Base-by-base conservation (phyloP, 108 stramenopile genomes). In the Cyclotella atomus region DNA sequence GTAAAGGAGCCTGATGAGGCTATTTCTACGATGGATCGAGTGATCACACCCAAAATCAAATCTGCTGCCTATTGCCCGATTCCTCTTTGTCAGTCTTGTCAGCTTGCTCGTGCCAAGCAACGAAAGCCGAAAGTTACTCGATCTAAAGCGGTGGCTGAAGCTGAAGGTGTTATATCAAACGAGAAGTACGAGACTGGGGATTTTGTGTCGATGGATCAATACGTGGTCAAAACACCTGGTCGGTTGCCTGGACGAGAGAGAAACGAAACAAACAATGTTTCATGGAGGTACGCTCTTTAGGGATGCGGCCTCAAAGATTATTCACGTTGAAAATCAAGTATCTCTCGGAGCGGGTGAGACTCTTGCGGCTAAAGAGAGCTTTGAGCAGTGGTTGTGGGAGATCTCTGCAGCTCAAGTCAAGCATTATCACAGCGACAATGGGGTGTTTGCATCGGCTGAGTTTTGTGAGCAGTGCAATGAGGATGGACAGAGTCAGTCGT, bases 271-370 rank as follows among this genome's bases (percentile, higher is more conserved):
- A 0, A 14, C 65, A 4, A 66, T 34, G 43, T 65, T 12, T 12
- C 63, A 17, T 61, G 77, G 84, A 2, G 87, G 87, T 17, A 67
- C 86, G 0, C 66, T 87, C 34, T 87, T 87, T 45, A 16, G 30
- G 20, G 80, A 87, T 49, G 61, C 73, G 30, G 82, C 79, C 1
- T 52, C 60, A 14, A 41, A 17, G 19, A 6, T 19, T 20, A 62
- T 35, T 38, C 60, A 62, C 38, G 60, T 35, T 14, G 17, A 62
- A 41, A 62, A 62, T 38, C 50, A 67, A 53, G 66, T 67, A 14
- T 67, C 65, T 15, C 30, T 77, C 23, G n/a, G 57, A 25, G 38
- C 65, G 21, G 65, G 65, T 41, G 65, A 75, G n/a, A 75, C 73
- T 8, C 23, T 75, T 21, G 9, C 3, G 5, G 30, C 65, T 14